A percentile compares a stretch with the other conserved stretches of the same genome.
Evolutionary conservation across 306 rosid genomes (phyloP).

Genomic region (Pyrus bretschneideri): DNA sequence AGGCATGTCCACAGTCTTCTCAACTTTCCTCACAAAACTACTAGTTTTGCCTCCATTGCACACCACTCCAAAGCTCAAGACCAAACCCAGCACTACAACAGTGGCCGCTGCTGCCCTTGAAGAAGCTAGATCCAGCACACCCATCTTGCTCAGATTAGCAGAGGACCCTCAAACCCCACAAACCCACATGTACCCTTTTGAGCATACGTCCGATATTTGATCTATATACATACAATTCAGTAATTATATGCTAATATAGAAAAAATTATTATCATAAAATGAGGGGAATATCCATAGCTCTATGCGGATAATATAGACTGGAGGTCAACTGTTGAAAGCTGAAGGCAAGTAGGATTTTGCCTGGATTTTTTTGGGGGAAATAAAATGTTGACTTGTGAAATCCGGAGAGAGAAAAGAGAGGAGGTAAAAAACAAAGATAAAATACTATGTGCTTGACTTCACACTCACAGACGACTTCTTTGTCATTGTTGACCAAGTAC

Average conservation of each 20-base stretch:
- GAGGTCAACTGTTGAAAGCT: not conserved
- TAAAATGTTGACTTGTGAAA: not conserved
- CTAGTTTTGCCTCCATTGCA: conserved; percentile 22
- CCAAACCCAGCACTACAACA: conserved; percentile 20
- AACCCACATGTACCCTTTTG: not conserved
- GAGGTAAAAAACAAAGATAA: too few relatives aligned
- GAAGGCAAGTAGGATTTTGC: not conserved
- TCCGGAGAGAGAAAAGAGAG: not conserved
- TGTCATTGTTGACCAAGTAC: too few relatives aligned
- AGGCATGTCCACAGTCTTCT: too few relatives aligned
- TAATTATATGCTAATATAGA: not conserved
- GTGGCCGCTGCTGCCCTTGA: not conserved
- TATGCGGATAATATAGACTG: conserved; percentile 1
- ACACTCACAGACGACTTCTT: too few relatives aligned
- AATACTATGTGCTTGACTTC: too few relatives aligned
- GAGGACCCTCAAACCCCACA: not conserved
- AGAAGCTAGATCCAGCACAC: conserved; percentile 11
- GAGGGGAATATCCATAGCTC: conserved; percentile 4
- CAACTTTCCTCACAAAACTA: not conserved
- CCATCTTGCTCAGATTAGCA: conserved; percentile 22
- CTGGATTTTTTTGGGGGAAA: not conserved
- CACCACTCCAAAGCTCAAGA: conserved; percentile 3
- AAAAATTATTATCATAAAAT: not conserved
- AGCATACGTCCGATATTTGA: not conserved
- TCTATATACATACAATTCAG: too few relatives aligned